A percentile compares a stretch with the other conserved stretches of the same genome.
Evolutionary conservation across 495 filamentous ascomycete genomes (phyloP).

Genomic region (Penicillium lividum): DNA sequence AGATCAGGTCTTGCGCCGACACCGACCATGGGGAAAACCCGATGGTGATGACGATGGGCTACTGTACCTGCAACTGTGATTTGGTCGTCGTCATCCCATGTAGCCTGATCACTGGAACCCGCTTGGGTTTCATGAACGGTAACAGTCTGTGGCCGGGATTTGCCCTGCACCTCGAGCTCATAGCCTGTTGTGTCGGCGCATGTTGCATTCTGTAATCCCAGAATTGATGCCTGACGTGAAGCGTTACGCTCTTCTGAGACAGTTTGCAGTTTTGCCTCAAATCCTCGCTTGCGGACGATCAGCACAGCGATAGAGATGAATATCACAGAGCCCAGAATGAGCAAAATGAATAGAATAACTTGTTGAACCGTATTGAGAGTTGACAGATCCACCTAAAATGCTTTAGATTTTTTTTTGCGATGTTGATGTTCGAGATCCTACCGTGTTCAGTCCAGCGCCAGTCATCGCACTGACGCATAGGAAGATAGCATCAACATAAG

Average conservation of each 20-base stretch:
- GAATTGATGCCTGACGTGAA: conserved; percentile 10
- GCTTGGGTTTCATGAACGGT: neutral
- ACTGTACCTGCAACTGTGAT: conserved; percentile 34
- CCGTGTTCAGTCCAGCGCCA: conserved; percentile 71
- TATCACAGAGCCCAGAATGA: conserved; percentile 67
- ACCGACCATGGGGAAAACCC: conserved; percentile 53
- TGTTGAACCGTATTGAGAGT: conserved; percentile 80
- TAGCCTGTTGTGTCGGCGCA: conserved; percentile 4
- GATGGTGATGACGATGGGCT: conserved; percentile 32
- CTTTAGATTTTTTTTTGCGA: conserved; percentile 52
- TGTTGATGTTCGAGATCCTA: conserved; percentile 22
- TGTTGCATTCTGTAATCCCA: conserved; percentile 13
- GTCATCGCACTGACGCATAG: conserved; percentile 80
- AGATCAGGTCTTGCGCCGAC: conserved; percentile 53
- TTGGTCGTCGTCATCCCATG: conserved; percentile 34
- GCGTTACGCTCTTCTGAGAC: conserved; percentile 51
- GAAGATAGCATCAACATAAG: conserved; percentile 76
- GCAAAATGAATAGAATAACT: conserved; percentile 67
- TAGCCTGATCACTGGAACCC: conserved; percentile 3
- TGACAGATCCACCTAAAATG: conserved; percentile 58
- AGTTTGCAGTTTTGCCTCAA: conserved; percentile 64
- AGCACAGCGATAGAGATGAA: conserved; percentile 44
- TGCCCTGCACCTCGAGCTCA: neutral
- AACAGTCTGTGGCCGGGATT: conserved; percentile 3
- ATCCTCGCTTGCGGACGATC: conserved; percentile 65